Evolutionary conservation across 306 rosid genomes (phyloP), one percentile per base, ranked within the genome.

Genomic region (Canavalia ensiformis): DNA sequence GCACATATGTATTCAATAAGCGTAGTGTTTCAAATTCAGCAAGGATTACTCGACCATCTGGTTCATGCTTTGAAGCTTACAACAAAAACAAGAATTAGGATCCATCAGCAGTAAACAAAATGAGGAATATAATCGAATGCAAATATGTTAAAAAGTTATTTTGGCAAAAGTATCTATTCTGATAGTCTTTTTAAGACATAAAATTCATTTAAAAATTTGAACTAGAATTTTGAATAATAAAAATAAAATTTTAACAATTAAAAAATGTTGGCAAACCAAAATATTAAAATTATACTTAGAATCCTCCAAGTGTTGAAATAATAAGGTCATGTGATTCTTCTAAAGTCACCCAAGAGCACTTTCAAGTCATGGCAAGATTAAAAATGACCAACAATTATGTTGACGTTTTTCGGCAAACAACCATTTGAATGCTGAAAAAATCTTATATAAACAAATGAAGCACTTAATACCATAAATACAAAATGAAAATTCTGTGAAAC

Each of bases 31-130:
- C 94, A 50, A 95, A 95, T 87, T 95, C 99, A 79, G 86, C 97
- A 75, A 95, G 89, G 81, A 95, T 93, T 55, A 93, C 98, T 34
- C 99, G 92, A 75, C 98, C 99, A 83, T 95, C 98, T 50, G 89
- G 88, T 85, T 95, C 99, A 75, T 95, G 98, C 87, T 93, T 95
- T 75, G 95, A 93, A 91, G 89, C 99, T 95, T 76, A 84, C 75
- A 76, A 75, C 71, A 80, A 78, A 82, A 83, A 78, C 3, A 77
- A 81, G 47, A 54, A 51, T 33, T 60, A 60, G 41, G 66, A 75
- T 84, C 77, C 75, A 72, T 75, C 28, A 76, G 55, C 70, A 37
- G 39, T 63, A 59, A 73, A 71, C 77, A 68, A 69, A 85, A 58
- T 55, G 33, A 11, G 54, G 75, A 47, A 66, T 25, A 79, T 47